Evolutionary conservation across 2,329 filamentous ascomycete genomes (phyloP).

Genomic region (Dissoconium aciculare): DNA sequence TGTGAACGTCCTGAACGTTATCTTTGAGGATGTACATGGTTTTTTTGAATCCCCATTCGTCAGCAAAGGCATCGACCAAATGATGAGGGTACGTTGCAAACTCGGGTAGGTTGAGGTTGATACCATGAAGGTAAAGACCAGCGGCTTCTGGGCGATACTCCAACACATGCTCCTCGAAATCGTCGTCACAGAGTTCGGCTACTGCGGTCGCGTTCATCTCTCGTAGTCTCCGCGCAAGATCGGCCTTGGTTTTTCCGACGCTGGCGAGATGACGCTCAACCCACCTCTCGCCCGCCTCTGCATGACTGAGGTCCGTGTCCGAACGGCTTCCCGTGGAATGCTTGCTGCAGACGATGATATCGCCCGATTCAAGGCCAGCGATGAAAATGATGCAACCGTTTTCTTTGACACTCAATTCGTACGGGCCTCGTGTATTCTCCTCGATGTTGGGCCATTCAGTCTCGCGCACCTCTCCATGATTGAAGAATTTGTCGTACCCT

Average conservation of each 20-base stretch:
- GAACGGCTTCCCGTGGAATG: constrained; percentile 77
- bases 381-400: constrained; percentile 99
- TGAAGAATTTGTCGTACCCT: constrained; percentile 99
- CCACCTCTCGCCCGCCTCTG: constrained; percentile 66
- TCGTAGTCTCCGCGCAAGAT: constrained; percentile 63
- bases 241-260: constrained; percentile 61
- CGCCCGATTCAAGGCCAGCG: constrained; percentile 75
- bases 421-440: constrained; percentile 63
- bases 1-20: constrained; percentile 56
- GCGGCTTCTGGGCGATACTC: constrained; percentile 70
- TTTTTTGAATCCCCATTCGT: constrained; percentile 86
- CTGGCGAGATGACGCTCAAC: constrained; percentile 63
- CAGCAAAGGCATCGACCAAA: constrained; percentile 78
- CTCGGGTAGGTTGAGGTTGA: constrained; percentile 87
- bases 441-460: constrained; percentile 75
- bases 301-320: constrained; percentile 64
- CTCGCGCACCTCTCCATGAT: constrained; percentile 63
- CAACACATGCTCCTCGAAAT: constrained; percentile 92
- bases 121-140: constrained; percentile 85
- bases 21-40: constrained; percentile 66
- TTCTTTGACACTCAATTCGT: constrained; percentile 92
- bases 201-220: constrained; percentile 83
- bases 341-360: constrained; percentile 93
- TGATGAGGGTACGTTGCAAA: constrained; percentile 75
- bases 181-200: constrained; percentile 89